These are phyloP conservation scores for Phialocephala subalpina DNA, from an alignment of 2,329 filamentous ascomycete species.

Conservation along the genomic window DNA sequence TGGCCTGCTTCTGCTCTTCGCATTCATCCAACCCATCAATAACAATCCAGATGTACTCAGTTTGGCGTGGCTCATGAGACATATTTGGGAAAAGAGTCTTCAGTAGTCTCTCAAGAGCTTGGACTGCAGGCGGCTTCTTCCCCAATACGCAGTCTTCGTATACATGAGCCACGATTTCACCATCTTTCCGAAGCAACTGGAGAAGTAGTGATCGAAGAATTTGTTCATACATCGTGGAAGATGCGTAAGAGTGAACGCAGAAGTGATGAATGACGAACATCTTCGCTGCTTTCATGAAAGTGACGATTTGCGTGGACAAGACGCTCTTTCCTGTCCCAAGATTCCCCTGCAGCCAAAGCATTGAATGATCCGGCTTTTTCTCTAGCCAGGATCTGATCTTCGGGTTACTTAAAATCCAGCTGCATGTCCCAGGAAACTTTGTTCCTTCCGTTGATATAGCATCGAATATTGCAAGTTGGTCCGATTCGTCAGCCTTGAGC, in stretches of 20 bases:
- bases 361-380: slow-evolving; percentile 27
- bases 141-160: slow-evolving; percentile 37
- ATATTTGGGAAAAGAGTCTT: slow-evolving; percentile 14
- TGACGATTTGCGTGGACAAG: slow-evolving; percentile 41
- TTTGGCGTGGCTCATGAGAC: slow-evolving; percentile 16
- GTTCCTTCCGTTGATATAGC: slow-evolving; percentile 35
- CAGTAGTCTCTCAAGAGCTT: slow-evolving; percentile 39
- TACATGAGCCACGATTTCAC: slow-evolving; percentile 40
- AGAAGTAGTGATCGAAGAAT: slow-evolving; percentile 45
- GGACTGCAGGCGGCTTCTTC: slow-evolving; percentile 31
- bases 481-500: slow-evolving; percentile 44
- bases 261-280: slow-evolving; percentile 45
- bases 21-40: slow-evolving; percentile 38
- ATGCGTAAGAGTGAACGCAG: slow-evolving; percentile 43
- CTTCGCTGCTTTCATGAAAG: slow-evolving; percentile 33
- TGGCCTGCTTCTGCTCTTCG: slow-evolving; percentile 4
- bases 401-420: slow-evolving; percentile 45
- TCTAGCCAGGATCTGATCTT: slow-evolving; percentile 42
- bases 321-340: slow-evolving; percentile 50
- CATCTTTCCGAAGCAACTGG: slow-evolving; percentile 41
- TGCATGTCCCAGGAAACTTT: slow-evolving; percentile 44
- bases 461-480: slow-evolving; percentile 34
- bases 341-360: slow-evolving; percentile 46
- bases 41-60: slow-evolving; percentile 42
- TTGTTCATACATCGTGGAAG: slow-evolving; percentile 46